Conservation (phyloP, 495 filamentous ascomycete species). For the Rhypophila decipiens region DNA sequence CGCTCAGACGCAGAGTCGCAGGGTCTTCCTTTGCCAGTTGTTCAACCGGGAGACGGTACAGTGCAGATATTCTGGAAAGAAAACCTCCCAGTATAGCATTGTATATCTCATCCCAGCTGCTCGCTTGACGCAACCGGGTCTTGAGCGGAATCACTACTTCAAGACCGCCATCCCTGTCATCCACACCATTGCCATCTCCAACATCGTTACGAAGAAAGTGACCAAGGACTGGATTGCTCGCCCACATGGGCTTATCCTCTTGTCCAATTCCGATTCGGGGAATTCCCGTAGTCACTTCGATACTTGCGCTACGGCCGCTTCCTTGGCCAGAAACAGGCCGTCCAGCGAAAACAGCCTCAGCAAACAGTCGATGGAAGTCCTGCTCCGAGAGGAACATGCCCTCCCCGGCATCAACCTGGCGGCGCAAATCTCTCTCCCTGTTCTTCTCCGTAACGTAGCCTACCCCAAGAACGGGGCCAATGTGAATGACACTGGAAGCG, state of each 20-base stretch:
- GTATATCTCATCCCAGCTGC: background rate
- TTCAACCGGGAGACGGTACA: background rate
- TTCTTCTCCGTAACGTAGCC: constrained; percentile 19
- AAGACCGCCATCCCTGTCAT: background rate
- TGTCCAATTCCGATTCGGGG: background rate
- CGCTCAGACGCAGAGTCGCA: background rate
- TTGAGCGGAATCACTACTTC: background rate
- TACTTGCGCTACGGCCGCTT: background rate
- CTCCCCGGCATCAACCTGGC: too few relatives aligned
- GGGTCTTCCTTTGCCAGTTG: background rate
- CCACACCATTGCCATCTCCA: background rate
- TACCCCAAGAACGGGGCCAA: constrained; percentile 30
- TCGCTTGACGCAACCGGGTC: background rate
- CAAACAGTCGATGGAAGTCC: background rate
- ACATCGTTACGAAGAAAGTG: background rate
- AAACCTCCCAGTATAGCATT: background rate
- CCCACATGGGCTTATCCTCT: background rate
- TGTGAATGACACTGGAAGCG: constrained; percentile 37
- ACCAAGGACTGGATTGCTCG: background rate
- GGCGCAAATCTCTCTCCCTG: background rate
- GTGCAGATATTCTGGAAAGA: background rate
- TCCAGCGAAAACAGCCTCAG: background rate
- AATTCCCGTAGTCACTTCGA: background rate
- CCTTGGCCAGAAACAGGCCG: background rate
- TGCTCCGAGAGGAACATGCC: background rate